A percentile compares a stretch with the other conserved stretches of the same genome.
Conservation (phyloP, 176 grass and related monocot genomes). For the Oryza glaberrima region DNA sequence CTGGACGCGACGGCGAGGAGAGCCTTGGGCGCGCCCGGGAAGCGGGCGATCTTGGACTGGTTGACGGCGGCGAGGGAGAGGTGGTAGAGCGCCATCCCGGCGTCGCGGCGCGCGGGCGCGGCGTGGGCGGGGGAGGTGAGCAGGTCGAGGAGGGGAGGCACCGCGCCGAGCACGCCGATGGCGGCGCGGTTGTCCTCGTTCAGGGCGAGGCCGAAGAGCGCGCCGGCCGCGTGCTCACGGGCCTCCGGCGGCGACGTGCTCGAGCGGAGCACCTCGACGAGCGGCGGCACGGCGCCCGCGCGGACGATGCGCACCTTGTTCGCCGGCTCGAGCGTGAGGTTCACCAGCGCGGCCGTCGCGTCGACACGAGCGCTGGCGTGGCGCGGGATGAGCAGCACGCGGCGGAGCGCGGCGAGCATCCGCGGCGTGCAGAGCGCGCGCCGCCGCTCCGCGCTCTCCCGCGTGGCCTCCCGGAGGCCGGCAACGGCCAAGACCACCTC, state of each 20-base stretch:
- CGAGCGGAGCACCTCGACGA: slow-evolving; percentile 64
- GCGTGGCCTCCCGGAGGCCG: slow-evolving; percentile 63
- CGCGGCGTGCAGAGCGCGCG: slow-evolving; percentile 64
- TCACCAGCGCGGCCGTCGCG: slow-evolving; percentile 65
- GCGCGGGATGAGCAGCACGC: slow-evolving; percentile 50
- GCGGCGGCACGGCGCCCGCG: slow-evolving; percentile 66
- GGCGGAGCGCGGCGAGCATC: slow-evolving; percentile 61
- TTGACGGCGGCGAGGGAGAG: slow-evolving; percentile 73
- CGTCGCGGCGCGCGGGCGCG: slow-evolving; percentile 58
- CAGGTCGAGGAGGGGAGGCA: slow-evolving; percentile 70
- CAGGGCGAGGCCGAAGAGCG: slow-evolving; percentile 75
- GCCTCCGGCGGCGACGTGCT: slow-evolving; percentile 46
- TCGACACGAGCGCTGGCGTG: slow-evolving; percentile 48
- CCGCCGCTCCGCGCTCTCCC: slow-evolving; percentile 65
- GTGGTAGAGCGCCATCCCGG: slow-evolving; percentile 88
- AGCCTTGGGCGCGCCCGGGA: slow-evolving; percentile 52
- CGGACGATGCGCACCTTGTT: slow-evolving; percentile 81
- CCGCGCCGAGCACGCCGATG: slow-evolving; percentile 84
- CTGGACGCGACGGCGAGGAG: slow-evolving; percentile 55
- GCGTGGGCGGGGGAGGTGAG: slow-evolving; percentile 42
- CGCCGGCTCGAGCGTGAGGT: slow-evolving; percentile 71
- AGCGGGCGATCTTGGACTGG: slow-evolving; percentile 67
- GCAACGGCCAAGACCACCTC: slow-evolving; percentile 46
- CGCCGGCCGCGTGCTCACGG: slow-evolving; percentile 73
- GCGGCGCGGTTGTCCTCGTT: slow-evolving; percentile 86